Evolutionary conservation across 768 basidiomycete genomes (phyloP), one percentile per base, ranked within the genome.

Genomic region (Leccinum barrowsii): DNA sequence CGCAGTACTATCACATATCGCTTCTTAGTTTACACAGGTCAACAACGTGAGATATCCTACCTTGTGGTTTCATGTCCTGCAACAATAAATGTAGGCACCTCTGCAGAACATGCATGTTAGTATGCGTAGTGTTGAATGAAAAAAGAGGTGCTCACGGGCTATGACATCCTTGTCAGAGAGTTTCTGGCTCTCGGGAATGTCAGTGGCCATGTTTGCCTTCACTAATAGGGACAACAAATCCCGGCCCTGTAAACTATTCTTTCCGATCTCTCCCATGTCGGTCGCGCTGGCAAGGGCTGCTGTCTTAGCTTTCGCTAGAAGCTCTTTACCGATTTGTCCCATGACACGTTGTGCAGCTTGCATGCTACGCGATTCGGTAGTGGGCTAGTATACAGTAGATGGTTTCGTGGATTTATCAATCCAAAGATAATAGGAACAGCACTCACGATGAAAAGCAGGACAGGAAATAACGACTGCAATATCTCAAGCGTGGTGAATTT

Each of bases 121-220:
- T 17, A 2, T 24, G 17, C 22, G 21, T 2, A 21, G 24, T 2
- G 3, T 24, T 10, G 47, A 49, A 17, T 28, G 21, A 26, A 15
- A 13, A 17, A 15, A 32, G n/a, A 19, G 40, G 40, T 42, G 63
- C 82, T 57, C 61, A 86, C 78, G 82, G 6, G 75, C 75, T 2
- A 86, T 59, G 12, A 90, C 83, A 59, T 89, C 87, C 28, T 78
- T 78, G 57, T 89, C 87, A 0, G 78, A 78, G 72, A 90, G 73
- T 28, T 75, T 74, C 65, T 86, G 85, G 48, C 63, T 73, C 6
- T 80, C 79, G 0, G 81, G 79, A 5, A 85, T 62, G 64, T 89
- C 85, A 1, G 78, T 80, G 1, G 83, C 80, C 73, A 85, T 80
- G 66, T 89, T 90, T 4, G 87, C 86, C 58, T 55, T 61, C 19